Evolutionary conservation across 2,329 filamentous ascomycete species (phyloP), one percentile per base, ranked within the genome.

Genomic region (Xylariaceae sp.): DNA sequence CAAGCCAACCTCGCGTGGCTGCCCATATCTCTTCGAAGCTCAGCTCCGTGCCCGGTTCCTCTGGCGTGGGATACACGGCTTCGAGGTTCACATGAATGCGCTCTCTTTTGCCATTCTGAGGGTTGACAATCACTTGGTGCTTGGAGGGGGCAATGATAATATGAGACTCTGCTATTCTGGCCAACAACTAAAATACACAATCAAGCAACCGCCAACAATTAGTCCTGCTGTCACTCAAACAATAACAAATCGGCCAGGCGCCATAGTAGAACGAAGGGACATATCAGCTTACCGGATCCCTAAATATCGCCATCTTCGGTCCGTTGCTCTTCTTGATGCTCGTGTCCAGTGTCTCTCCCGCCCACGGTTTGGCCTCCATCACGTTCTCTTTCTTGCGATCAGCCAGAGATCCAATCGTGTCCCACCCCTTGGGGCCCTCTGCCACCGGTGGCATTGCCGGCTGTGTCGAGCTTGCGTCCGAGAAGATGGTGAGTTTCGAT

Each of bases 341-440:
- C 2, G 84, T 88, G 71, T 92, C 89, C 63, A 99, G 73, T 41
- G 88, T 96, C 75, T 97, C 91, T 30, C 94, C 94, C 8, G 79
- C 87, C 94, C 91, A 96, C 26, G 92, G 90, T 68, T 87, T 91
- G 8, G 91, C 84, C 68, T 92, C 90, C 62, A 91, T 76, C 5
- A 79, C 78, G 67, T 99, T 99, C 71, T 99, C 94, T 78, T 97
- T 99, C 77, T 89, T 96, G 48, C 94, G 82, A 58, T 96, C 88
- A 49, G 85, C 81, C 57, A 96, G 74, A 1, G 90, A 90, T 32
- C 89, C 91, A 67, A 99, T 96, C 59, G 78, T 92, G 61, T 96
- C 89, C 92, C 94, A 97, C 2, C 91, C 92, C 68, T 85, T 88
- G 1, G 84, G 78, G 43, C 73, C 73, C 7, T 76, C 74, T 2